These are phyloP conservation scores for Cladosporium austrohemisphaericum DNA, from an alignment of 2,329 filamentous ascomycete genomes.

Conservation along the genomic window DNA sequence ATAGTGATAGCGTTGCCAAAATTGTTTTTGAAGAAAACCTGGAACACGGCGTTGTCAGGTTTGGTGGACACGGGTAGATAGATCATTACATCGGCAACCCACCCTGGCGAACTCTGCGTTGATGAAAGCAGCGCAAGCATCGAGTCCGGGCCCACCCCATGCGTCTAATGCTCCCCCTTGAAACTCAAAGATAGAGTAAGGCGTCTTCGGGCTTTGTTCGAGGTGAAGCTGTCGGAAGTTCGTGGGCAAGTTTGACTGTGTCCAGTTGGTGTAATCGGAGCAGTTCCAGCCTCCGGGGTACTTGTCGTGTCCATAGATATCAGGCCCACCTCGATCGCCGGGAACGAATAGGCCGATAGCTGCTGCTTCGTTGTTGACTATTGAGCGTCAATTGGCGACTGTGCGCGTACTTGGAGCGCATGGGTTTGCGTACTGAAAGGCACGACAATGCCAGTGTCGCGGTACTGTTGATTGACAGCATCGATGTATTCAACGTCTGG, in stretches of 20 bases:
- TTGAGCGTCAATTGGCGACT: conserved; percentile 50
- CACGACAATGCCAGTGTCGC: conserved; percentile 66
- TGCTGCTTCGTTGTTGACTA: conserved; percentile 62
- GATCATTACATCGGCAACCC: no score
- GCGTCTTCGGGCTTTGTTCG: conserved; percentile 61
- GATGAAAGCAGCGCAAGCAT: conserved; percentile 61
- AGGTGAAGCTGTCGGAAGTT: conserved; percentile 54
- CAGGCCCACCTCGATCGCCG: conserved; percentile 52
- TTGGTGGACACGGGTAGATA: no score
- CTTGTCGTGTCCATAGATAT: conserved; percentile 63
- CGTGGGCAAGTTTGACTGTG: conserved; percentile 53
- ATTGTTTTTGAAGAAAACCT: conserved; percentile 70
- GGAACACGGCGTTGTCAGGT: no score
- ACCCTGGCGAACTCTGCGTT: conserved; percentile 71
- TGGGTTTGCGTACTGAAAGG: conserved; percentile 53
- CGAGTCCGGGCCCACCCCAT: conserved; percentile 68
- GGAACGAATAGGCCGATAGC: conserved; percentile 60
- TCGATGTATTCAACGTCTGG: conserved; percentile 55
- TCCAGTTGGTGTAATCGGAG: conserved; percentile 60
- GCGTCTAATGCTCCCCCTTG: conserved; percentile 59
- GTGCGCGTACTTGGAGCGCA: no score
- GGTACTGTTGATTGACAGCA: conserved; percentile 65
- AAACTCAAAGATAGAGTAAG: conserved; percentile 60
- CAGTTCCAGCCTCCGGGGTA: conserved; percentile 57
- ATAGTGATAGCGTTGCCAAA: conserved; percentile 48